Conservation (phyloP, 2,329 filamentous ascomycete genomes). For the Orbilia quercus region DNA sequence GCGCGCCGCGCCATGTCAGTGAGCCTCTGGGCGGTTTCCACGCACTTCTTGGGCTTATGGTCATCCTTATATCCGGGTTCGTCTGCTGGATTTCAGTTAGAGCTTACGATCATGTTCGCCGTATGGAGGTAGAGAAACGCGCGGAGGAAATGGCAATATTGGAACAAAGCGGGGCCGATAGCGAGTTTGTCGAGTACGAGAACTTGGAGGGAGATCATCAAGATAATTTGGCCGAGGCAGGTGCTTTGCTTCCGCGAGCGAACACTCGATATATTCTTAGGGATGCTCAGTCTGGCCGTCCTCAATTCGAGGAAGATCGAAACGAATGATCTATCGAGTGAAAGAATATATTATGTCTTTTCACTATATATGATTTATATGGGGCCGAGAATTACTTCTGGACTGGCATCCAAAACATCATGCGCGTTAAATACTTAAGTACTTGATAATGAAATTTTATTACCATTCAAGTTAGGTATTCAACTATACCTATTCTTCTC, state of each 20-base stretch:
- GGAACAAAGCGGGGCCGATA: not conserved
- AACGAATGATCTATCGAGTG: too few species aligned
- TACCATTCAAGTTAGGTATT: too few species aligned
- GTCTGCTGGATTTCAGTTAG: conserved; percentile 7
- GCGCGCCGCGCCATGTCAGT: conserved; percentile 21
- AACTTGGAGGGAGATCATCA: not conserved
- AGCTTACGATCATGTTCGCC: not conserved
- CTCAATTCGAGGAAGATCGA: not conserved
- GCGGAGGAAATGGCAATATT: too few species aligned
- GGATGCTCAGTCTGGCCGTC: not conserved
- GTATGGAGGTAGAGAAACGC: too few species aligned
- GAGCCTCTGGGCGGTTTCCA: not conserved
- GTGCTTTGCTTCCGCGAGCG: not conserved
- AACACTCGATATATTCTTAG: conserved; percentile 5
- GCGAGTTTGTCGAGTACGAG: not conserved
- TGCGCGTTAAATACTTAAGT: too few species aligned
- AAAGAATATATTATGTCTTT: too few species aligned
- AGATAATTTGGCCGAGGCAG: not conserved
- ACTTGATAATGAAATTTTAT: too few species aligned
- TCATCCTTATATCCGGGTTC: not conserved
- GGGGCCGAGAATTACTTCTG: not conserved
- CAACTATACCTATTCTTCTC: too few species aligned
- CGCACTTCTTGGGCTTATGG: conserved; percentile 5
- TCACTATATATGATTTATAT: not conserved
- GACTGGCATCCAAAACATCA: too few species aligned